Conservation (phyloP, 2,329 filamentous ascomycete species). For the Apiospora aurea region DNA sequence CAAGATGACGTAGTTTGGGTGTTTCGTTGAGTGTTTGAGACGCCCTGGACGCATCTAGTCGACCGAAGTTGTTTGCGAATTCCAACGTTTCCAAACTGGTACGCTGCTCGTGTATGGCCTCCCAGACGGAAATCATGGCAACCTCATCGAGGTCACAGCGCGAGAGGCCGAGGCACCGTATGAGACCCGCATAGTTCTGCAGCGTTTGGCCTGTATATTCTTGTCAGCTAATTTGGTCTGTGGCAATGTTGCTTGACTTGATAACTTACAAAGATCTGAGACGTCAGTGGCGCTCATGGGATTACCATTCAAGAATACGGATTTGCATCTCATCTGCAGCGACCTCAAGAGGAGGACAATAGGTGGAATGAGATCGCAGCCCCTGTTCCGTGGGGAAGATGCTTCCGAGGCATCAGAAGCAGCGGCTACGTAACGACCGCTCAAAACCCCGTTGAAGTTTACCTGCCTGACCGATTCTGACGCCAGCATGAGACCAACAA, state of each 20-base stretch:
- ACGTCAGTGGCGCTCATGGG: slow-evolving; percentile 54
- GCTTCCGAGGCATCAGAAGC: slow-evolving; percentile 24
- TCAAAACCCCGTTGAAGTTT: slow-evolving; percentile 55
- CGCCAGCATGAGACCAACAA: slow-evolving; percentile 62
- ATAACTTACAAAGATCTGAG: slow-evolving; percentile 54
- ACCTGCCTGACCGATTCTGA: slow-evolving; percentile 63
- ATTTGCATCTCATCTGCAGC: slow-evolving; percentile 56
- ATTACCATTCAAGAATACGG: slow-evolving; percentile 59
- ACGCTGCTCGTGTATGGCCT: slow-evolving; percentile 53
- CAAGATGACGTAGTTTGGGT: slow-evolving; percentile 53
- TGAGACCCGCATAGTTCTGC: slow-evolving; percentile 43
- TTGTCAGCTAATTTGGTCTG: slow-evolving; percentile 23
- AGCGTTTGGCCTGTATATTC: slow-evolving; percentile 35
- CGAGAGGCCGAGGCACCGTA: slow-evolving; percentile 59
- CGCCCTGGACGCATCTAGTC: slow-evolving; percentile 56
- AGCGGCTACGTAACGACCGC: slow-evolving; percentile 29
- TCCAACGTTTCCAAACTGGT: slow-evolving; percentile 56
- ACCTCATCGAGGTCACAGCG: slow-evolving; percentile 59
- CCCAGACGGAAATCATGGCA: slow-evolving; percentile 56
- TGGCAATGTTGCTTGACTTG: background rate
- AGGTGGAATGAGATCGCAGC: slow-evolving; percentile 53
- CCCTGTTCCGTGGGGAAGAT: slow-evolving; percentile 9
- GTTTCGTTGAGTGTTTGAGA: slow-evolving; percentile 53
- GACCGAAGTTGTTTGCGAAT: slow-evolving; percentile 60
- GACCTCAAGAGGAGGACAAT: slow-evolving; percentile 58